These are phyloP conservation scores for Umbelopsis sp. DNA, from an alignment of 192 early-diverging fungal species.

Conservation along the genomic window DNA sequence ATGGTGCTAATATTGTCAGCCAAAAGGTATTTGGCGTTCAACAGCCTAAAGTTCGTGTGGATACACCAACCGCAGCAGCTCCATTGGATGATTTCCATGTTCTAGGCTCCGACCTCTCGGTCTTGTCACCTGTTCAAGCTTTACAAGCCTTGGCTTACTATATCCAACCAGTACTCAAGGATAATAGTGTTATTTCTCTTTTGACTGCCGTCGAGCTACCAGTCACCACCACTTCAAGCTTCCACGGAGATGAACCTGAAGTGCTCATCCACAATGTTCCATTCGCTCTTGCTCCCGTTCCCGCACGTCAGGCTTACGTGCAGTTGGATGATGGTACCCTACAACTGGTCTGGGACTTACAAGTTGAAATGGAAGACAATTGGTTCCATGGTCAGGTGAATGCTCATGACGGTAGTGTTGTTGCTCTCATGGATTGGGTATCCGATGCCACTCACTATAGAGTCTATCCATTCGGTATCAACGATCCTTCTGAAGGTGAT, in stretches of 20 bases:
- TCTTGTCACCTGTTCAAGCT: constrained; percentile 66
- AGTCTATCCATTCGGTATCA: constrained; percentile 77
- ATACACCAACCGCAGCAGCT: not conserved
- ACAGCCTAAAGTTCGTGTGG: not conserved
- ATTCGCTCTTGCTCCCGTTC: constrained; percentile 55
- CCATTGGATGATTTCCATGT: constrained; percentile 9
- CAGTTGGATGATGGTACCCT: constrained; percentile 57
- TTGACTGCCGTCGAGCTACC: constrained; percentile 17
- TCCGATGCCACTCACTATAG: constrained; percentile 70
- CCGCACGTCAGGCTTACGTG: constrained; percentile 66
- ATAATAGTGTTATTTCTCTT: constrained; percentile 22
- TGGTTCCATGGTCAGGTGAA: constrained; percentile 80
- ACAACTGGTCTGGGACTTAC: constrained; percentile 80
- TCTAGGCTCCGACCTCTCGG: constrained; percentile 11
- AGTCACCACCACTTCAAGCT: constrained; percentile 33
- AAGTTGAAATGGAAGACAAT: constrained; percentile 76
- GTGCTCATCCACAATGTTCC: constrained; percentile 52
- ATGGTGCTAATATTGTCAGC: not conserved
- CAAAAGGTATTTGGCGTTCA: constrained; percentile 1
- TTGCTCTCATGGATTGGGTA: constrained; percentile 86
- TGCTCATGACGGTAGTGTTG: constrained; percentile 58
- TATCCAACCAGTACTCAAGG: constrained; percentile 56
- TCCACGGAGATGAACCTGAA: constrained; percentile 40
- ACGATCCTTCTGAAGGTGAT: constrained; percentile 76
- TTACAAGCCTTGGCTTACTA: constrained; percentile 59